Evolutionary conservation across 208 protist species (phyloP), one percentile per base, ranked within the genome.

Genomic region (Crithidia mellificae): DNA sequence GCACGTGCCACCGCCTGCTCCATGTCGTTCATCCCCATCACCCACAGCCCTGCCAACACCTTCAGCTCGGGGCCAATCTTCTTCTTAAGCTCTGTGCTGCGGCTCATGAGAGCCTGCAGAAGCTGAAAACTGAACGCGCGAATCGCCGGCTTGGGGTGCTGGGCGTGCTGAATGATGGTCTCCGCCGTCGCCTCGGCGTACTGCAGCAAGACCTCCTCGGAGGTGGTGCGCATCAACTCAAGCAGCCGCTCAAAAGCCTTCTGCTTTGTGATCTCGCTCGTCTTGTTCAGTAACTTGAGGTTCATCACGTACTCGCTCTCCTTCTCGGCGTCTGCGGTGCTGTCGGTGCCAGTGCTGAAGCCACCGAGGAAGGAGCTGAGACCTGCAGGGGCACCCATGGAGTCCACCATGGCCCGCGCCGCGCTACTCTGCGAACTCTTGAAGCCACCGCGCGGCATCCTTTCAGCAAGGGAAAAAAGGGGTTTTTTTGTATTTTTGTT

Each of bases 1-100:
- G 82, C 80, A 8, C 63, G 78, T 2, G 77, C 76, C 15, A 94
- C 89, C 14, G 67, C 58, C 2, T 53, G 9, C 59, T 92, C 91
- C 78, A 90, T 92, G 55, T 96, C 91, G 63, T 87, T 55, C 87
- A 96, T 92, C 9, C 83, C 81, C 72, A 83, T 81, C 43, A 94
- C 70, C 91, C 91, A 96, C 22, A 72, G 62, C 7, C 76, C 76
- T 1, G 78, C 52, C 43, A 96, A 74, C 39, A 81, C 71, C 25
- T 82, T 81, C 50, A 96, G 63, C 27, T 70, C 61, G 11, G 62
- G 55, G 19, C 39, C 72, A 22, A 96, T 32, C 14, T 57, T 62
- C 36, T 58, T 20, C 72, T 88, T 88, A 15, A 92, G 74, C 27
- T 63, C 47, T 59, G 80, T 81, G 38, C 19, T 39, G 19, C 50